These are phyloP conservation scores for Deinandra increscens DNA, from an alignment of 129 eudicot species.

Conservation along the genomic window DNA sequence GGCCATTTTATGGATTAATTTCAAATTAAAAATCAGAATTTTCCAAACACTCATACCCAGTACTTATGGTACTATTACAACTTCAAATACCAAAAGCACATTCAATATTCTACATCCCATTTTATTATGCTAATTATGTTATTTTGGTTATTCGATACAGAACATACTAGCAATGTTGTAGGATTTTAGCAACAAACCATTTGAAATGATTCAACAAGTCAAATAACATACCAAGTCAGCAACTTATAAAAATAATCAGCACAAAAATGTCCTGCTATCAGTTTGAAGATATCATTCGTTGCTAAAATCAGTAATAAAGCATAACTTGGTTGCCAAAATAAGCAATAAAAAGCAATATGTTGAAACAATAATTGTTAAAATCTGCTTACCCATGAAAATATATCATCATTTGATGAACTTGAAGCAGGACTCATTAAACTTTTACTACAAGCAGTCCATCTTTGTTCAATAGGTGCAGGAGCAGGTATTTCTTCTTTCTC, in stretches of 20 bases:
- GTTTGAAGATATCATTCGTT: not conserved
- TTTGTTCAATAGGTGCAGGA: slow-evolving; percentile 96
- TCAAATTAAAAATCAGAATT: not conserved
- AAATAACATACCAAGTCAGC: too few species aligned
- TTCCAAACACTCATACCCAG: not conserved
- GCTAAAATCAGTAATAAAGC: not conserved
- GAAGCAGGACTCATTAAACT: slow-evolving; percentile 95
- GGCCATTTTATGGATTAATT: not conserved
- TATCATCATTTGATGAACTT: slow-evolving; percentile 72
- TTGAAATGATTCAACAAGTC: too few species aligned
- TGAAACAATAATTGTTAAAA: not conserved
- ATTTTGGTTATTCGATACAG: not conserved
- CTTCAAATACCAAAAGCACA: not conserved
- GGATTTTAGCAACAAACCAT: not conserved
- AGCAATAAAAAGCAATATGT: not conserved
- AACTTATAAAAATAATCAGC: not conserved
- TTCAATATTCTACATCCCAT: slow-evolving; percentile 1
- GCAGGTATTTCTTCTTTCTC: slow-evolving; percentile 87
- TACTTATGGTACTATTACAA: not conserved
- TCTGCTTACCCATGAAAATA: slow-evolving; percentile 81
- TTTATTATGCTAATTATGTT: not conserved
- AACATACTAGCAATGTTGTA: too few species aligned
- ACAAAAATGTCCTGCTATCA: not conserved
- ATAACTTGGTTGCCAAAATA: not conserved
- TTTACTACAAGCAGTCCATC: slow-evolving; percentile 86